phyloP scores from a whole-genome alignment of 306 rosid genomes.

The Cercis canadensis region DNA sequence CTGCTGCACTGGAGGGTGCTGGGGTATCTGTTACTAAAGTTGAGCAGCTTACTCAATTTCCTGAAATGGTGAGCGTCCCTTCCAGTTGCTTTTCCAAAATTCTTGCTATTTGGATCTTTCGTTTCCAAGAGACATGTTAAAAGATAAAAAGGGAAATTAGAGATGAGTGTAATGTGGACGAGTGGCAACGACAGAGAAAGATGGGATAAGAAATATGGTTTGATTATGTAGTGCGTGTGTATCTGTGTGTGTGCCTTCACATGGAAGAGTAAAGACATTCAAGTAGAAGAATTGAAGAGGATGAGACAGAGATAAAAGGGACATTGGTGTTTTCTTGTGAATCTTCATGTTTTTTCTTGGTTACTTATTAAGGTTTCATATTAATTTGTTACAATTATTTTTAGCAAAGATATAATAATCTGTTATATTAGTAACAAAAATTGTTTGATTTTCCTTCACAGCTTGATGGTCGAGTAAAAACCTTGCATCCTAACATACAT shows the following conservation, averaged over 20 bases:
- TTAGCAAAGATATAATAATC: background rate
- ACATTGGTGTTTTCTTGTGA: background rate
- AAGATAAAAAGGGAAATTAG: background rate
- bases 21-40: constrained; percentile 89
- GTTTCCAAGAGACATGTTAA: background rate
- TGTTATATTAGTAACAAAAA: constrained; percentile 19
- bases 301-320: no score
- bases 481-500: constrained; percentile 88
- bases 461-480: constrained; percentile 98
- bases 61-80: constrained; percentile 77
- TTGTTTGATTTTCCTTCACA: constrained; percentile 43
- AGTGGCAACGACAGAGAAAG: no score
- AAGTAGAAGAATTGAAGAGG: no score
- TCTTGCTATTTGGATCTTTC: background rate
- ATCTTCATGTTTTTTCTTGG: background rate
- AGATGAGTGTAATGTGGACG: background rate
- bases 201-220: no score
- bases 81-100: constrained; percentile 17
- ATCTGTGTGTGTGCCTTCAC: no score
- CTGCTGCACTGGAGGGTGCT: constrained; percentile 75
- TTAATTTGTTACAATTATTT: no score
- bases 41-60: constrained; percentile 84
- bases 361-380: background rate
- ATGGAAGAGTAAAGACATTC: no score
- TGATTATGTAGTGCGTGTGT: no score